Evolutionary conservation across 1,284 basidiomycete species (phyloP), one percentile per base, ranked within the genome.

Genomic region (Ustilago bromivora): DNA sequence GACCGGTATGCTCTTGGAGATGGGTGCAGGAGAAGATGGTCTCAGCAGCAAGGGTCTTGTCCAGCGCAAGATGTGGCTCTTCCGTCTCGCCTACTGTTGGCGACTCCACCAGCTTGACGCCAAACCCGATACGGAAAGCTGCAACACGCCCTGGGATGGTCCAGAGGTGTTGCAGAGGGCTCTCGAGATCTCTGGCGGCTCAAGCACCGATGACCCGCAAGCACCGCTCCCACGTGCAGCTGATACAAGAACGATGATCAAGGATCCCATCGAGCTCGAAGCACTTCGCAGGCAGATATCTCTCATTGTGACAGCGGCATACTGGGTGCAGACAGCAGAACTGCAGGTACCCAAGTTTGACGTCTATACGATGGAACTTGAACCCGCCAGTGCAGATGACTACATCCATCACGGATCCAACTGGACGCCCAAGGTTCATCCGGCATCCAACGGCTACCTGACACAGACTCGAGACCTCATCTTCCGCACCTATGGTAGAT

Each of bases 1-100:
- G 9, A 74, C 75, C 13, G 80, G 80, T 47, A 76, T 70, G 67
- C 56, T 71, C 2, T 57, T 82, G 51, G 76, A 82, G 68, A 69
- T 78, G 62, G 72, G 73, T 13, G 79, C 79, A 9, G 72, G 74
- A 31, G 80, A 82, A 59, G 80, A 82, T 41, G 80, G 80, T 40
- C 63, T 75, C 4, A 68, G 76, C 57, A 73, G 66, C 52, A 73
- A 72, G n/a, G 66, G 74, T 2, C 69, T 72, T 34, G 60, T 35
- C 9, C 56, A 78, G 74, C 69, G 71, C 32, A 65, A 80, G 28
- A 71, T 80, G 66, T 78, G 76, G 76, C 70, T 82, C 34, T 79
- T 80, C 55, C 66, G 68, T 10, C 57, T 82, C 13, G 61, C 67
- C 43, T 70, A 59, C 28, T 76, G 75, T 47, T 82, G 80, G 80